Evolutionary conservation across 352 stramenopile genomes (phyloP).

Genomic region (Globisporangium irregulare): DNA sequence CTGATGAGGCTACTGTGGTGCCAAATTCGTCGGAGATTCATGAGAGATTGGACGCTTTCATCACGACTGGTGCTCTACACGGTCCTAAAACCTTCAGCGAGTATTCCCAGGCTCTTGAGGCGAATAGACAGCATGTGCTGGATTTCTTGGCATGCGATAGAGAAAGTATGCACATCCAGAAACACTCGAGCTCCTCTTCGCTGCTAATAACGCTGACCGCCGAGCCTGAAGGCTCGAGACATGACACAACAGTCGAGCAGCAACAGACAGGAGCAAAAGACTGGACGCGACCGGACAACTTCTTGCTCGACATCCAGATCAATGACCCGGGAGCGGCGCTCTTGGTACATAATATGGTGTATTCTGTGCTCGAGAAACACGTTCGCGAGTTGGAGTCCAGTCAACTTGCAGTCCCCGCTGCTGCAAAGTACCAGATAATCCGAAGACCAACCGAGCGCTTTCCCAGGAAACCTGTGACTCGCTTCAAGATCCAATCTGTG

Average conservation of each 20-base stretch:
- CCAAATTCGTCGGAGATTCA: constrained; percentile 1
- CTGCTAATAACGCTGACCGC: not conserved
- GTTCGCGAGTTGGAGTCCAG: constrained; percentile 61
- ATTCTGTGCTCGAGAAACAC: constrained; percentile 56
- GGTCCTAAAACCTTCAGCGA: constrained; percentile 25
- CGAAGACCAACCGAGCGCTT: constrained; percentile 62
- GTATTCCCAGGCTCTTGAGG: constrained; percentile 26
- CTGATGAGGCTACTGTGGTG: not conserved
- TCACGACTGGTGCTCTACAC: not conserved
- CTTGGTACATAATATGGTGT: constrained; percentile 51
- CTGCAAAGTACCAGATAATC: constrained; percentile 81
- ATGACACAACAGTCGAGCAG: not conserved
- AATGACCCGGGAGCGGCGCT: constrained; percentile 45
- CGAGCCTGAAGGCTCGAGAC: not conserved
- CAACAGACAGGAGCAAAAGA: constrained; percentile 21
- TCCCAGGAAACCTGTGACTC: constrained; percentile 47
- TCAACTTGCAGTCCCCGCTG: constrained; percentile 50
- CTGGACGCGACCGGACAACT: constrained; percentile 30
- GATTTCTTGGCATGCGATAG: constrained; percentile 22
- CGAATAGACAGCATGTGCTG: constrained; percentile 23
- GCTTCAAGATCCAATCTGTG: constrained; percentile 51
- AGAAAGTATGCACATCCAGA: not conserved
- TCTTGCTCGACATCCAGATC: constrained; percentile 58
- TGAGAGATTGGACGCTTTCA: constrained; percentile 11
- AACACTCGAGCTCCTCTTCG: not conserved